Evolutionary conservation across 139 green algal species (phyloP).

Genomic region (Chlamydomonas eustigma): DNA sequence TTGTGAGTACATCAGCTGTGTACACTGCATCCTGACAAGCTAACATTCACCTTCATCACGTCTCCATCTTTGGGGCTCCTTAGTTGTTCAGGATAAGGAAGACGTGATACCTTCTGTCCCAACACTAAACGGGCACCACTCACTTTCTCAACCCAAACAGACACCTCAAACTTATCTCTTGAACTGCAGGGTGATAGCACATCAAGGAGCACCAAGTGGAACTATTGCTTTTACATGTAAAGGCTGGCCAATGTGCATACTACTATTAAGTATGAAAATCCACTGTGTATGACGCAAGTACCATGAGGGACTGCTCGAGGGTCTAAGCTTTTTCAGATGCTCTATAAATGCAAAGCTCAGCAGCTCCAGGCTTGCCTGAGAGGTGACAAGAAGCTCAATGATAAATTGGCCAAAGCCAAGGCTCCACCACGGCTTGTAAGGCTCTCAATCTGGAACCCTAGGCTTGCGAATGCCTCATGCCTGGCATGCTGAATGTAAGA

Average conservation of each 20-base stretch:
- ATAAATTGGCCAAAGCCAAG: not conserved
- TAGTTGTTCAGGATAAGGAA: not conserved
- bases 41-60: too few species aligned
- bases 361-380: conserved; percentile 4
- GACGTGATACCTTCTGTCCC: not conserved
- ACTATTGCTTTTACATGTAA: too few species aligned
- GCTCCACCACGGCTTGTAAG: not conserved
- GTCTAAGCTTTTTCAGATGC: too few species aligned
- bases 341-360: too few species aligned
- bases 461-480: not conserved
- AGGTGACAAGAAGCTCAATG: not conserved
- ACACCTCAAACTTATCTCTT: conserved; percentile 7
- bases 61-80: too few species aligned
- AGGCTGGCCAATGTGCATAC: too few species aligned
- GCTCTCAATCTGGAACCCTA: not conserved
- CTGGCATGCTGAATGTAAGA: conserved; percentile 8
- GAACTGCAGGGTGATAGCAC: conserved; percentile 5
- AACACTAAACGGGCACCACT: not conserved
- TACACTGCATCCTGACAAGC: too few species aligned
- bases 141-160: not conserved
- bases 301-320: too few species aligned
- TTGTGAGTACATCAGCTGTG: too few species aligned
- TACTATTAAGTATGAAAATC: too few species aligned
- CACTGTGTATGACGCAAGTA: too few species aligned
- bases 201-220: too few species aligned